Percentiles rank a stretch among this genome's conserved stretches.
Conservation (phyloP, 225 moss, liverwort and hornwort genomes). For the Sphagnum tenellum region DNA sequence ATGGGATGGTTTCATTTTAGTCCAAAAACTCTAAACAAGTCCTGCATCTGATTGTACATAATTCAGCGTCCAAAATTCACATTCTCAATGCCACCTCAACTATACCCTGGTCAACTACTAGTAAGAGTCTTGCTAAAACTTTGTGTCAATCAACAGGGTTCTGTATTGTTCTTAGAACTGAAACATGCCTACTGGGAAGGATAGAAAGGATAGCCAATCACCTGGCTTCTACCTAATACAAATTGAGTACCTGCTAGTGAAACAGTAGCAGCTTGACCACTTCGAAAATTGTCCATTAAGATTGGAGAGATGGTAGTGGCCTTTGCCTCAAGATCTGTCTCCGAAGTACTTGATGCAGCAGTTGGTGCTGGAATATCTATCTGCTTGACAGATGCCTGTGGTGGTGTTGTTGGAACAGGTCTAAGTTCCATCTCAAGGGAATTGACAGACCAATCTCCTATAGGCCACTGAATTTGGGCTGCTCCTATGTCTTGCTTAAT, state of each 20-base stretch:
- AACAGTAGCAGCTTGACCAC: slow-evolving; percentile 17
- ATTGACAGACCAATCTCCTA: slow-evolving; percentile 41
- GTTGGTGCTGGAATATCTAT: neutral
- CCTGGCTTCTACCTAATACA: slow-evolving; percentile 53
- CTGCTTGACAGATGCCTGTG: slow-evolving; percentile 1
- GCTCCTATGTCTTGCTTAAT: slow-evolving; percentile 50
- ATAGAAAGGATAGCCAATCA: slow-evolving; percentile 48
- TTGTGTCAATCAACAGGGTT: slow-evolving; percentile 82
- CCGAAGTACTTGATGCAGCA: slow-evolving; percentile 14
- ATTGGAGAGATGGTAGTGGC: slow-evolving; percentile 26
- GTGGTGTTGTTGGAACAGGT: slow-evolving; percentile 17
- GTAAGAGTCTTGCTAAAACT: slow-evolving; percentile 18
- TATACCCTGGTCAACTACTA: too few species aligned
- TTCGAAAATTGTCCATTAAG: slow-evolving; percentile 17
- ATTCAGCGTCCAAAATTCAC: too few species aligned
- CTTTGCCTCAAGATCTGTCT: slow-evolving; percentile 27
- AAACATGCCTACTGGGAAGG: slow-evolving; percentile 25
- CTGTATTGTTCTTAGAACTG: too few species aligned
- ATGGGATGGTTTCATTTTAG: too few species aligned
- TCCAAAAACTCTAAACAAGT: too few species aligned
- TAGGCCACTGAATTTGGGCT: slow-evolving; percentile 60
- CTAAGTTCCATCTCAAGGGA: slow-evolving; percentile 35
- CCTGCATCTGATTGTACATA: too few species aligned
- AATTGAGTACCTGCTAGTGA: slow-evolving; percentile 20
- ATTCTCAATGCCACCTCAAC: too few species aligned